phyloP scores from a whole-genome alignment of 1,139 yeast genomes.

The Pichia sp. region DNA sequence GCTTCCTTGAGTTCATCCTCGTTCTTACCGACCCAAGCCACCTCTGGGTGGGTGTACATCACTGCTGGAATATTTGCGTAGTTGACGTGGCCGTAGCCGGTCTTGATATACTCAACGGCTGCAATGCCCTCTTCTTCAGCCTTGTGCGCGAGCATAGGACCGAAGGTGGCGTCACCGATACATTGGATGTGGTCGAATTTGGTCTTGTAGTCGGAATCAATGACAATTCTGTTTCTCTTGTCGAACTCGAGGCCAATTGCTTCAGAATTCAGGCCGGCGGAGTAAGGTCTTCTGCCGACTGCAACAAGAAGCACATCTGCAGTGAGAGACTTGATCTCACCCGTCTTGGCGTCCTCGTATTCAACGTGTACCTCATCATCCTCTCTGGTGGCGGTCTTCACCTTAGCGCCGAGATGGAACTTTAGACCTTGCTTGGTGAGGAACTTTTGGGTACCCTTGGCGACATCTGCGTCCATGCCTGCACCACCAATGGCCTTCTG shows the following conservation, averaged over 20 bases:
- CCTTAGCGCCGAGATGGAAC: constrained; percentile 91
- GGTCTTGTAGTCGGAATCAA: constrained; percentile 90
- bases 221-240: constrained; percentile 86
- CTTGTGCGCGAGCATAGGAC: constrained; percentile 99
- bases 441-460: constrained; percentile 83
- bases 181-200: constrained; percentile 91
- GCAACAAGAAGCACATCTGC: constrained; percentile 95
- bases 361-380: constrained; percentile 80
- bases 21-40: constrained; percentile 97
- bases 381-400: constrained; percentile 73
- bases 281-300: constrained; percentile 98
- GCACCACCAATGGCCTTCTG: constrained; percentile 85
- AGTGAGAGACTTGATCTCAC: constrained; percentile 71
- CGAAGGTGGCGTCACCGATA: constrained; percentile 97
- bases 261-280: constrained; percentile 85
- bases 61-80: constrained; percentile 97
- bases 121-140: constrained; percentile 99
- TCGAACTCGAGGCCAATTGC: constrained; percentile 84
- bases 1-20: constrained; percentile 95
- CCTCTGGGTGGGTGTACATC: constrained; percentile 99
- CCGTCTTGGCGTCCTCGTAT: constrained; percentile 84
- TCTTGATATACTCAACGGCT: constrained; percentile 89
- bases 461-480: constrained; percentile 96
- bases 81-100: constrained; percentile 97
- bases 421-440: constrained; percentile 92